Conservation (phyloP, 345 rosid genomes). For the Murraya paniculata region DNA sequence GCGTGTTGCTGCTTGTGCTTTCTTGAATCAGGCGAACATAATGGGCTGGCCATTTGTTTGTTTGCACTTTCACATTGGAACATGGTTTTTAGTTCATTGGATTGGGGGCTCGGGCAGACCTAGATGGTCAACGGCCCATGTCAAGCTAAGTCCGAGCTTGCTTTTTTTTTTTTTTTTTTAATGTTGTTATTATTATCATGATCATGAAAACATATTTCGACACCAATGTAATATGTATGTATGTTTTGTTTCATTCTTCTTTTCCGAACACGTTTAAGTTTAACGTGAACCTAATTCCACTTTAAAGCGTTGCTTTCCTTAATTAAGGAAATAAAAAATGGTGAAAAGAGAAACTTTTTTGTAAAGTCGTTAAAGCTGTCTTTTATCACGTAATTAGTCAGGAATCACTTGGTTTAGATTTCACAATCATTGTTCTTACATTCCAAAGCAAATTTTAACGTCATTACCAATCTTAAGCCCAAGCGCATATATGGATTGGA, state of each 20-base stretch:
- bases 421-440: background rate
- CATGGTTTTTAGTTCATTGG: background rate
- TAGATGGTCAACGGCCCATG: background rate
- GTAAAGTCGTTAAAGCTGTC: background rate
- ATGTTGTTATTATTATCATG: background rate
- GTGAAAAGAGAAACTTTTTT: background rate
- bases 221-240: background rate
- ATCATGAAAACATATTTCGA: background rate
- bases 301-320: background rate
- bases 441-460: background rate
- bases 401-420: background rate
- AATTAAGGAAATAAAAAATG: background rate
- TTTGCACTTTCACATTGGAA: background rate
- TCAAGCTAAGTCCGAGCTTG: background rate
- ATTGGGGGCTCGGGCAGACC: background rate
- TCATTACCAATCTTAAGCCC: background rate
- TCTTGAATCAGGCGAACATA: background rate
- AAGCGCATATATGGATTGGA: background rate
- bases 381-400: background rate
- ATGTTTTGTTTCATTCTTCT: background rate
- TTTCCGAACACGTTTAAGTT: background rate
- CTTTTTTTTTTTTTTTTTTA: too few relatives aligned
- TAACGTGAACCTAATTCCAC: background rate
- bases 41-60: background rate
- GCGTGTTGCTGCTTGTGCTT: background rate